Evolutionary conservation across 805 yeast species (phyloP).

Genomic region (Barnettozyma californica): DNA sequence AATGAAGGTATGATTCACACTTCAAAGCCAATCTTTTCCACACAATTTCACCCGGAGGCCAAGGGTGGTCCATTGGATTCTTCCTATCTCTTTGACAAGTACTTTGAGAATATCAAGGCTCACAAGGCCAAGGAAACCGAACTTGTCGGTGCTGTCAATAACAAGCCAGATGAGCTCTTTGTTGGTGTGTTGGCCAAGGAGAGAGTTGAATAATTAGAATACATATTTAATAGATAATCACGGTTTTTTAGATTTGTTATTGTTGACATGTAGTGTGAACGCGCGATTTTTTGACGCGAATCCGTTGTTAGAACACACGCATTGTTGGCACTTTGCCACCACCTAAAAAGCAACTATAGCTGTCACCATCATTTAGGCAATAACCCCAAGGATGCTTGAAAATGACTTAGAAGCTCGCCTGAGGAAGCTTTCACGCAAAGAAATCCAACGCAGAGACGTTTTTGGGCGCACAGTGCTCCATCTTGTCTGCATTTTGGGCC

Average conservation of each 20-base stretch:
- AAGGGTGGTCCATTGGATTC: constrained; percentile 98
- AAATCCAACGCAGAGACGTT: constrained; percentile 49
- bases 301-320: neutral
- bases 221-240: neutral
- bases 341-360: neutral
- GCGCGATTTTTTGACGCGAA: neutral
- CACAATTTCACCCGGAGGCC: constrained; percentile 99
- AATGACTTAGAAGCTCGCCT: constrained; percentile 13
- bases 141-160: constrained; percentile 35
- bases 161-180: constrained; percentile 42
- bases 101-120: constrained; percentile 60
- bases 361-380: neutral
- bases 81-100: constrained; percentile 84
- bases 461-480: constrained; percentile 70
- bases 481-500: constrained; percentile 44
- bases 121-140: constrained; percentile 44
- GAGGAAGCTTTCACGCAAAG: constrained; percentile 29
- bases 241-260: neutral
- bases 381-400: neutral
- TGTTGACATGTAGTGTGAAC: too few species aligned
- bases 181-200: constrained; percentile 62
- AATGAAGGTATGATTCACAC: constrained; percentile 97
- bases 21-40: constrained; percentile 84
- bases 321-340: neutral
- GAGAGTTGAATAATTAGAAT: constrained; percentile 41